Evolutionary conservation across 2,329 filamentous ascomycete genomes (phyloP).

Genomic region (Fusarium abutilonis): DNA sequence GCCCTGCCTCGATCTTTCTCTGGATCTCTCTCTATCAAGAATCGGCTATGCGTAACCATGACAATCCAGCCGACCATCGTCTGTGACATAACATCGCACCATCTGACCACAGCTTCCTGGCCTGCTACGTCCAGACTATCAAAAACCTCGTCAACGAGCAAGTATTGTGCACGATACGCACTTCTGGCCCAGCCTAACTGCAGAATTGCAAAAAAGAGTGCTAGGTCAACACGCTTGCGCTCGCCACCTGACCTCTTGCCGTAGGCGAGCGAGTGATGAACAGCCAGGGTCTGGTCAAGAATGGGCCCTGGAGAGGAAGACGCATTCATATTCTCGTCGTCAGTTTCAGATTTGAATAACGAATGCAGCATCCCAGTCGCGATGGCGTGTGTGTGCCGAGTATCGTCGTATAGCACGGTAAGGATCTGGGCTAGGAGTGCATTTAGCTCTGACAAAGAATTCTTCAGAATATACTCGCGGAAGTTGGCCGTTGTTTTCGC

Average conservation of each 20-base stretch:
- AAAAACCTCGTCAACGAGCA: constrained; percentile 38
- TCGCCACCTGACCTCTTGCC: constrained; percentile 37
- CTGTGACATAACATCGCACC: constrained; percentile 27
- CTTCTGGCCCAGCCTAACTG: constrained; percentile 28
- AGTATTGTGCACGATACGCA: constrained; percentile 33
- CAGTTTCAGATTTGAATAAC: constrained; percentile 25
- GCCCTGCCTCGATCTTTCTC: constrained; percentile 16
- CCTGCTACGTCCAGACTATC: constrained; percentile 34
- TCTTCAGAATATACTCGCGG: constrained; percentile 24
- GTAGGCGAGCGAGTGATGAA: constrained; percentile 27
- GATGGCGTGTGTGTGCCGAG: constrained; percentile 17
- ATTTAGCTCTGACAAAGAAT: constrained; percentile 37
- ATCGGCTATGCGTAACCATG: constrained; percentile 36
- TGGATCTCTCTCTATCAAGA: constrained; percentile 23
- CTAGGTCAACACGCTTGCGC: constrained; percentile 36
- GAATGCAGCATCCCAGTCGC: constrained; percentile 35
- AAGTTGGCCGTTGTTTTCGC: constrained; percentile 19
- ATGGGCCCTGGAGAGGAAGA: background rate
- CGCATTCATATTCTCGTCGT: background rate
- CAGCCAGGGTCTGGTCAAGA: constrained; percentile 17
- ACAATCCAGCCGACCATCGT: constrained; percentile 28
- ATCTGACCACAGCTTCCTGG: constrained; percentile 32
- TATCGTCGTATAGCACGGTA: constrained; percentile 30
- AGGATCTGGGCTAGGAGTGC: constrained; percentile 24
- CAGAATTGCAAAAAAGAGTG: constrained; percentile 39